Conservation (phyloP, 2,329 filamentous ascomycete genomes). For the Huntiella bhutanensis region DNA sequence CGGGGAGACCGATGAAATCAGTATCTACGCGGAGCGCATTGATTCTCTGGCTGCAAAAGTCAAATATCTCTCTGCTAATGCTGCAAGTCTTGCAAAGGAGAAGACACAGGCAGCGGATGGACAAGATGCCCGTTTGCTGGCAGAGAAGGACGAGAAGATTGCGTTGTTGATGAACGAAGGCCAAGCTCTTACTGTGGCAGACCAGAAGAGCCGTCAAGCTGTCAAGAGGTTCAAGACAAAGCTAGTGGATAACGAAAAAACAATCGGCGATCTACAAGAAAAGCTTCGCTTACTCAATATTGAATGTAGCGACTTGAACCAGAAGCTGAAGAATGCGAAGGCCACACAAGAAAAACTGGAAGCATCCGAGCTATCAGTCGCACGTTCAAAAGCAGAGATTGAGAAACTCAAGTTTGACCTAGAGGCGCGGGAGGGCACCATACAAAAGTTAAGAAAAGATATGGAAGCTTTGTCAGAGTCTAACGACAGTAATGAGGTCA, state of each 20-base stretch:
- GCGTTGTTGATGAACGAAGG: conserved; percentile 83
- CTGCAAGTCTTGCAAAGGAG: conserved; percentile 55
- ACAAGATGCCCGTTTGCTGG: conserved; percentile 57
- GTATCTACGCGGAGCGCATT: conserved; percentile 59
- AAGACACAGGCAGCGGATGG: conserved; percentile 43
- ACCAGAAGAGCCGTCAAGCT: conserved; percentile 64
- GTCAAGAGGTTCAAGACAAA: conserved; percentile 65
- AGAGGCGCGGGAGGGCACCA: conserved; percentile 41
- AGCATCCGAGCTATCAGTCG: conserved; percentile 15
- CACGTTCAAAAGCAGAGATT: conserved; percentile 22
- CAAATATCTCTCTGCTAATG: conserved; percentile 67
- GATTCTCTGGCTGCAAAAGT: conserved; percentile 85
- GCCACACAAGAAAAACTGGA: conserved; percentile 27
- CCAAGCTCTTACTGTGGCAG: conserved; percentile 65
- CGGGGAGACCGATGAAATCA: conserved; percentile 55
- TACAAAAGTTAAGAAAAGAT: conserved; percentile 51
- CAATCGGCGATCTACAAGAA: conserved; percentile 37
- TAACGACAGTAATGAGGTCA: conserved; percentile 32
- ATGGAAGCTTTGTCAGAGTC: conserved; percentile 47
- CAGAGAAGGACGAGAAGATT: conserved; percentile 81
- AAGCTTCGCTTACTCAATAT: conserved; percentile 13
- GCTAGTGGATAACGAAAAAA: conserved; percentile 45
- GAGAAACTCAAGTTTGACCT: conserved; percentile 43
- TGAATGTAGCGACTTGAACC: conserved; percentile 15
- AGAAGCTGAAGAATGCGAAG: conserved; percentile 19